Base-by-base conservation (phyloP, 371 early-diverging fungal genomes). In the Rhizopus arrhizus region DNA sequence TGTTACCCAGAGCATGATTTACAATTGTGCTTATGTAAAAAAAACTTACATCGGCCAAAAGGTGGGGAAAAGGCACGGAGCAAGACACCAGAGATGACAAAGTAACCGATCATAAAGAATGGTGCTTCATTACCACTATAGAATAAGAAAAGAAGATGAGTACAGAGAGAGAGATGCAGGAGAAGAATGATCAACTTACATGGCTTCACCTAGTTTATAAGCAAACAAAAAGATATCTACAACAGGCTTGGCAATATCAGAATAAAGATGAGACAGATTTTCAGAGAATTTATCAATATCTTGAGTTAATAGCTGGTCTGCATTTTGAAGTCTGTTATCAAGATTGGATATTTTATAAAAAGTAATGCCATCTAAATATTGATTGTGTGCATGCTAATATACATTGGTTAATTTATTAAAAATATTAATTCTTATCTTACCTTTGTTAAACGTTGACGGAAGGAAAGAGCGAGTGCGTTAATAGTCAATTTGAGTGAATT, bases 201-300 rank as follows among this genome's bases (percentile, higher is more conserved):
- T 89, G 52, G 91, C 92, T 64, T 92, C 91, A 58, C 89, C 85
- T 13, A 93, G 66, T 75, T 93, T 94, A 53, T 88, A 84, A 28
- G 95, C 90, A 75, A 93, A 93, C 42, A 94, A 75, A 36, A 89
- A 78, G 42, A 93, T 90, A 60, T 94, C 94, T 5, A 94, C 87
- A 8, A 91, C 58, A 13, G 94, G 94, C 57, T 94, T 94, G 40
- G 90, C 86, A 54, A 92, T 87, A 66, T 91, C 91, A 6, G 91
- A 89, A 69, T 91, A 89, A 53, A 94, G 68, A 59, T 89, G 85
- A 38, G 87, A 87, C 52, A 88, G 75, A 68, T 85, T 90, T 42
- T 83, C 88, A 34, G 90, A 81, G 60, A 94, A 93, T 66, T 93
- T 91, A 69, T 92, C 93, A 64, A 93, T 90, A 65, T 93, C 94